A percentile compares a stretch with the other conserved stretches of the same genome.
Conservation (phyloP, 169 alveolate species). For the Plasmodium berghei region DNA sequence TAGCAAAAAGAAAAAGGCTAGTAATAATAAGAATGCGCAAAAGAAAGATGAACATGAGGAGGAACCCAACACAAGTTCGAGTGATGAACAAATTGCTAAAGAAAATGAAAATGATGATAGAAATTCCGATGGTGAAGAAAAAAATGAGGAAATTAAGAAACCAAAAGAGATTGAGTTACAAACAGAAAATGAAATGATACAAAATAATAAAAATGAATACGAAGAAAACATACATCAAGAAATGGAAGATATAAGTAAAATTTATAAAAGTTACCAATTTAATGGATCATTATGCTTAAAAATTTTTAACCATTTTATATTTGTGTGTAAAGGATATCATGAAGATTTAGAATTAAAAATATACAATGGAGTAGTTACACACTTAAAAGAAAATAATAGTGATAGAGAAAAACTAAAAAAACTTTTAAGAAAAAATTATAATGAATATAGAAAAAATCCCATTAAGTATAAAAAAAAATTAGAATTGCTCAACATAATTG, state of each 20-base stretch:
- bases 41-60: neutral
- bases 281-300: conserved; percentile 56
- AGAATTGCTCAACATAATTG: conserved; percentile 44
- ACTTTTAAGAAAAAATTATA: conserved; percentile 17
- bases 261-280: conserved; percentile 22
- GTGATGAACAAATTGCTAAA: neutral
- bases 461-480: conserved; percentile 63
- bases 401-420: conserved; percentile 65
- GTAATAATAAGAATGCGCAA: conserved; percentile 8
- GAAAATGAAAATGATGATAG: neutral
- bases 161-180: neutral
- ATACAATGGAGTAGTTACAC: conserved; percentile 52
- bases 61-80: neutral
- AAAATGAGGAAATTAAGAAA: neutral
- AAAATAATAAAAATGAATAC: neutral
- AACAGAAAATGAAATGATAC: neutral
- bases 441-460: conserved; percentile 30
- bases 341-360: conserved; percentile 73
- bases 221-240: neutral
- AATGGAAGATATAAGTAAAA: neutral
- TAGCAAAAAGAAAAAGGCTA: conserved; percentile 10
- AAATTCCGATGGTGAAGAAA: neutral
- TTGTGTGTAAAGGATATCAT: conserved; percentile 64
- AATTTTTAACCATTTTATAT: conserved; percentile 60
- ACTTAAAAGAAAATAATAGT: conserved; percentile 44